Percentiles rank a stretch among this genome's conserved stretches.
phyloP scores from a whole-genome alignment of 495 filamentous ascomycete genomes.

The Talaromyces thailandensis region DNA sequence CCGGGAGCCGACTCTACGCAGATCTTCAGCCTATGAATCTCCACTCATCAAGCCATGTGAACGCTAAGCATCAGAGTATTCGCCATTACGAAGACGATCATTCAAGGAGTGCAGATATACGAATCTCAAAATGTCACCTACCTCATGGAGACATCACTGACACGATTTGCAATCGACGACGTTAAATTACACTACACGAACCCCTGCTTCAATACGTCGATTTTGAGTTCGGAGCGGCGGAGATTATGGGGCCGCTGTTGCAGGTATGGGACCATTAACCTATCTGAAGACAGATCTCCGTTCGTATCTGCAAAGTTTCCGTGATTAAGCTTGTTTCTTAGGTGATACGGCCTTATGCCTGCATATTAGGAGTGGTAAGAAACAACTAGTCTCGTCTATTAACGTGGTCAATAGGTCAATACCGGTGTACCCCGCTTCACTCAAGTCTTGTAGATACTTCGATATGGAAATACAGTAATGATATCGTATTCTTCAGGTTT shows the following conservation, averaged over 20 bases:
- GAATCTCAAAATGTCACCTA: neutral
- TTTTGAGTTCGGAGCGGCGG: neutral
- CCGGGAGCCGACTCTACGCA: neutral
- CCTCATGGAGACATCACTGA: neutral
- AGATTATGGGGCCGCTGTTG: neutral
- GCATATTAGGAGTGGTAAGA: neutral
- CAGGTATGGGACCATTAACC: neutral
- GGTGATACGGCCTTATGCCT: neutral
- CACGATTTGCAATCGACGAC: neutral
- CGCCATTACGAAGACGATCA: neutral
- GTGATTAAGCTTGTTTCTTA: neutral
- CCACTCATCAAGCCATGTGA: neutral
- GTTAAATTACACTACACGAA: neutral
- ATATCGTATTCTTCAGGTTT: neutral
- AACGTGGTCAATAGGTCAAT: neutral
- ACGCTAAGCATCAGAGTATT: neutral
- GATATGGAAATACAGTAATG: neutral
- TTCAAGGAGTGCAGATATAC: neutral
- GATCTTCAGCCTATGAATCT: neutral
- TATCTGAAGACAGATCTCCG: neutral
- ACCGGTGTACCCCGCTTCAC: neutral
- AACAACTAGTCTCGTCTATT: neutral
- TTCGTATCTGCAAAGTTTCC: neutral
- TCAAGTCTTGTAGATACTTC: neutral
- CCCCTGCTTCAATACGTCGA: neutral